Evolutionary conservation across 192 early-diverging fungal species (phyloP).

Genomic region (Chytriomyces confervae): DNA sequence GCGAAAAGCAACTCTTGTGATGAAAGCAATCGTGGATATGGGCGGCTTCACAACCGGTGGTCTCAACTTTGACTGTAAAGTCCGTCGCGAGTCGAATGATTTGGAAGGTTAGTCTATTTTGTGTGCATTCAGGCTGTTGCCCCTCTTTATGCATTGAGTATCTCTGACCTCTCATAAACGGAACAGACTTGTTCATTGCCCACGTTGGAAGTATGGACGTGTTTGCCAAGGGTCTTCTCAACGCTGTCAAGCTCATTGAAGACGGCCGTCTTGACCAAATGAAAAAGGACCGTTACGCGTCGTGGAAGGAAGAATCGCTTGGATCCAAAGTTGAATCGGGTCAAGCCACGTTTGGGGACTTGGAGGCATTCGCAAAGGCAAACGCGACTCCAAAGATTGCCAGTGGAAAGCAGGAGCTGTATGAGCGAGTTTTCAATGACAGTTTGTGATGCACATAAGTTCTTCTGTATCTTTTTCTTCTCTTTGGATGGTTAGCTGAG

Average conservation of each 20-base stretch:
- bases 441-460: not conserved
- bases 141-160: not conserved
- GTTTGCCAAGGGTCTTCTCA: slow-evolving; percentile 41
- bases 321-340: slow-evolving; percentile 25
- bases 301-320: slow-evolving; percentile 24
- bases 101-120: slow-evolving; percentile 35
- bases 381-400: not conserved
- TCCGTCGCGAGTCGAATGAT: slow-evolving; percentile 47
- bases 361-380: slow-evolving; percentile 32
- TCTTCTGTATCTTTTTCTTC: too few species aligned
- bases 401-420: slow-evolving; percentile 34
- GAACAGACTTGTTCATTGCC: slow-evolving; percentile 42
- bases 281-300: slow-evolving; percentile 31
- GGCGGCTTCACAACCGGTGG: slow-evolving; percentile 49
- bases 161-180: not conserved
- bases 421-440: slow-evolving; percentile 32
- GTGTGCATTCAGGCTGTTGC: not conserved
- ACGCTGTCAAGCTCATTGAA: slow-evolving; percentile 34
- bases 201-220: slow-evolving; percentile 43
- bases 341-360: slow-evolving; percentile 29
- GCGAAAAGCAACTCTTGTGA: slow-evolving; percentile 44
- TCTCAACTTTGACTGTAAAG: slow-evolving; percentile 53
- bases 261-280: slow-evolving; percentile 33
- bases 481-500: too few species aligned
- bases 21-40: slow-evolving; percentile 47